Base-by-base conservation (phyloP, 169 alveolate genomes). In the Plasmodium ovale region DNA sequence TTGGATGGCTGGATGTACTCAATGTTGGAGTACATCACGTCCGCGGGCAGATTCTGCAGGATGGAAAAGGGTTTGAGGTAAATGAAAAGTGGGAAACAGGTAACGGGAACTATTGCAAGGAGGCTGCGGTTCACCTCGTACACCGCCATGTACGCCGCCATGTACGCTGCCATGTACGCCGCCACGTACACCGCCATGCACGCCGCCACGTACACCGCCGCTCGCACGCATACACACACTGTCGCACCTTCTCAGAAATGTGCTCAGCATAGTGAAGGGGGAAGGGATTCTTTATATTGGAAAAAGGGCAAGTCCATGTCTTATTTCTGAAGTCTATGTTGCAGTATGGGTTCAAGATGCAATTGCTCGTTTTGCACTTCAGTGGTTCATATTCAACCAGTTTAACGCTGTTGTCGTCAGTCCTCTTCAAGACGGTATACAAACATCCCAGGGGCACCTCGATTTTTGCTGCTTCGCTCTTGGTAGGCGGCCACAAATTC, bases 271-370 rank as follows among this genome's bases (percentile, higher is more conserved):
- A 98, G 72, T 96, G 98, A 35, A 95, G 94, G 2, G 99, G 99
- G 92, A 99, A 98, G 19, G 98, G 95, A 88, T 97, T 98, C 54
- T 98, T 94, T 67, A 95, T 95, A 35, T 92, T 82, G 27, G 99
- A 97, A 88, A 98, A 97, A 21, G 99, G 99, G 93, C 99, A 98
- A 4, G 97, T 95, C 99, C 99, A 99, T 37, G 97, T 94, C 92
- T 99, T 99, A 42, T 97, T 95, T 92, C 99, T 93, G 88, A 97
- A 98, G 77, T 99, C 99, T 16, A 98, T 95, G 67, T 96, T 94
- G 91, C 98, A 97, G 60, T 96, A 95, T 3, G 99, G 99, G 87
- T 98, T 98, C 42, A 98, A 93, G 64, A 98, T 94, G 27, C 97
- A 93, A 87, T 96, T 96, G 54, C 99, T 97, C 44, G 89, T 84